Evolutionary conservation across 352 stramenopile genomes (phyloP).

Genomic region (Globisporangium recalcitrans): DNA sequence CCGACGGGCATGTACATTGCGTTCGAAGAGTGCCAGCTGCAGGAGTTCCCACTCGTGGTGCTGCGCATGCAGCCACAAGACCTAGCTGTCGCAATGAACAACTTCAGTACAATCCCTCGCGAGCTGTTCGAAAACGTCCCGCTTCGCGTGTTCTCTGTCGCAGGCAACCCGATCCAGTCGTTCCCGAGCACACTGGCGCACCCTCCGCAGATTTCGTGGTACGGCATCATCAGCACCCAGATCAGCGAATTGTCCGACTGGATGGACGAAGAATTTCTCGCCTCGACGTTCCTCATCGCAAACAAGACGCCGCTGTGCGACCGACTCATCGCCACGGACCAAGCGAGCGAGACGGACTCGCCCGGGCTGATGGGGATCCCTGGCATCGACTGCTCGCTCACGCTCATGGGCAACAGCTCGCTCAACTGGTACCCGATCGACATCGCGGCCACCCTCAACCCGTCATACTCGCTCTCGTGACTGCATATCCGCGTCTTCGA

Average conservation of each 20-base stretch:
- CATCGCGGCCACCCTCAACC: constrained; percentile 4
- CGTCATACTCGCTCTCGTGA: constrained; percentile 7
- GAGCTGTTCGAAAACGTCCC: constrained; percentile 1
- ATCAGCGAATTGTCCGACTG: constrained; percentile 3
- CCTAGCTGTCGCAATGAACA: constrained; percentile 9
- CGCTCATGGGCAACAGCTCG: constrained; percentile 7
- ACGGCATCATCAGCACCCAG: background rate
- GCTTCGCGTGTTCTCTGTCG: constrained; percentile 6
- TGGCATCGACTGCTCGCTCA: constrained; percentile 4
- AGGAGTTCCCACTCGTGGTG: constrained; percentile 7
- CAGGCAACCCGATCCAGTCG: constrained; percentile 7
- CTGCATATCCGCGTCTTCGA: background rate
- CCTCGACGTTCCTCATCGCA: constrained; percentile 4
- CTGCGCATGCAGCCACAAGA: constrained; percentile 1
- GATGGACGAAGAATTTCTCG: constrained; percentile 7
- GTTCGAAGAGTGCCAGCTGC: constrained; percentile 14
- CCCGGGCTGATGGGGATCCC: background rate
- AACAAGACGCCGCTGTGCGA: constrained; percentile 10
- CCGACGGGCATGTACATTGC: constrained; percentile 12
- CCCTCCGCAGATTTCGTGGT: constrained; percentile 1
- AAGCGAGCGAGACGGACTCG: background rate
- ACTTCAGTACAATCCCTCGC: constrained; percentile 1
- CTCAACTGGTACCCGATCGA: constrained; percentile 14
- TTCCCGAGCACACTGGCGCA: constrained; percentile 1
- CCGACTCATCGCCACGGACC: constrained; percentile 1